Conservation (phyloP, 2,329 filamentous ascomycete genomes). For the Fusarium hainanense region DNA sequence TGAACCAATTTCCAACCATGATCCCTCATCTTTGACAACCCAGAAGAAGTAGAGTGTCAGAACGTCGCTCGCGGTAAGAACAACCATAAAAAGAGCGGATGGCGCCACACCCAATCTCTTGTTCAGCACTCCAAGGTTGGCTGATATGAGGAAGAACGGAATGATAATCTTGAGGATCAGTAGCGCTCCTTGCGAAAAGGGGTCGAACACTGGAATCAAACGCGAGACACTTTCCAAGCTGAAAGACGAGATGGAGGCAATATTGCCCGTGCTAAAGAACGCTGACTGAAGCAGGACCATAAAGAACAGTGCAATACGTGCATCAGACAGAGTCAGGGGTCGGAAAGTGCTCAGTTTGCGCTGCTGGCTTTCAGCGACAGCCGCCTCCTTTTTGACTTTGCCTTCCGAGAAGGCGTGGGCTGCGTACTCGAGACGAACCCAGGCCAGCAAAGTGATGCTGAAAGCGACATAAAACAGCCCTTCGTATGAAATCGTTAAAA, state of each 20-base stretch:
- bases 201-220: constrained; percentile 91
- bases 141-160: constrained; percentile 91
- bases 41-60: constrained; percentile 97
- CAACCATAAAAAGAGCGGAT: constrained; percentile 91
- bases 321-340: constrained; percentile 81
- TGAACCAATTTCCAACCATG: constrained; percentile 96
- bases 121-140: constrained; percentile 94
- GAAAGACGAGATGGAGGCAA: constrained; percentile 93
- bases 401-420: constrained; percentile 56
- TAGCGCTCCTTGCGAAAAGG: constrained; percentile 89
- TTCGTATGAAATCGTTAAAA: constrained; percentile 97
- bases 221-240: constrained; percentile 90
- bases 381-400: constrained; percentile 35
- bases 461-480: constrained; percentile 96
- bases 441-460: constrained; percentile 81
- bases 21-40: constrained; percentile 95
- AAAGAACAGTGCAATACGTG: constrained; percentile 92
- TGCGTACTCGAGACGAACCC: constrained; percentile 91
- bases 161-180: constrained; percentile 91
- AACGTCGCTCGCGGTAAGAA: constrained; percentile 91
- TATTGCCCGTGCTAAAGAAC: constrained; percentile 97
- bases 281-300: constrained; percentile 93
- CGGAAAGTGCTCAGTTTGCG: constrained; percentile 58
- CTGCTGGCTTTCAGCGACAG: constrained; percentile 20
- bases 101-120: constrained; percentile 84